Percentiles rank a stretch among this genome's conserved stretches.
phyloP scores from a whole-genome alignment of 768 basidiomycete species.

The Mycena capillaripes region DNA sequence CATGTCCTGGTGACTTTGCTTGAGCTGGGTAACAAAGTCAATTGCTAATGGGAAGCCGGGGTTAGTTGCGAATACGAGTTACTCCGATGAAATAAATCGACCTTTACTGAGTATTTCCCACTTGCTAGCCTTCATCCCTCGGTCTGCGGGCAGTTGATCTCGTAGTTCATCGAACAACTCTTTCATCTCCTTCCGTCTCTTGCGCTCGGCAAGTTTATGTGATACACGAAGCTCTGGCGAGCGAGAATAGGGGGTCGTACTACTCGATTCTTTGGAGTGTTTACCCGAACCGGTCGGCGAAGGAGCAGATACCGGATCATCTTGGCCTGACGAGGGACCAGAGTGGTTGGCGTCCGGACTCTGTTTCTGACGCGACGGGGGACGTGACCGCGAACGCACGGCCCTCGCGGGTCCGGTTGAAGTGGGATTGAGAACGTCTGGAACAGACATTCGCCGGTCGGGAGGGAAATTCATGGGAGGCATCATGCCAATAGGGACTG shows the following conservation, averaged over 20 bases:
- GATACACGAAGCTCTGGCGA: constrained; percentile 95
- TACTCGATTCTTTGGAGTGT: constrained; percentile 60
- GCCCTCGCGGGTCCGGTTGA: constrained; percentile 61
- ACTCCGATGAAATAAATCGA: constrained; percentile 48
- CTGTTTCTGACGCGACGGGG: constrained; percentile 73
- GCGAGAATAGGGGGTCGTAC: constrained; percentile 90
- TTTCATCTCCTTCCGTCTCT: constrained; percentile 99
- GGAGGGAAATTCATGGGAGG: constrained; percentile 70
- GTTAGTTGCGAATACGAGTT: constrained; percentile 24
- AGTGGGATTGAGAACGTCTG: constrained; percentile 61
- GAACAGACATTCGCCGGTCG: constrained; percentile 86
- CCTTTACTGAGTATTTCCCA: constrained; percentile 99
- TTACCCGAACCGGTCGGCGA: constrained; percentile 54
- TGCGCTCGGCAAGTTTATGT: constrained; percentile 97
- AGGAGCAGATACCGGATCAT: constrained; percentile 58
- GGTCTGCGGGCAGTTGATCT: constrained; percentile 92
- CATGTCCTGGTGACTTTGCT: constrained; percentile 84
- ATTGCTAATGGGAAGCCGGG: constrained; percentile 68
- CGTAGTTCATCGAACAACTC: constrained; percentile 97
- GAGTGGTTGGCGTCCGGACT: constrained; percentile 57
- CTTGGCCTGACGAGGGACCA: constrained; percentile 57
- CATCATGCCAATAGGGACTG: constrained; percentile 62
- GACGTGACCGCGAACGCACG: constrained; percentile 77
- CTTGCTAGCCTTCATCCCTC: constrained; percentile 97
- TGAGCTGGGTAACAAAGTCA: constrained; percentile 87